Base-by-base conservation (phyloP, 2,329 filamentous ascomycete species). In the Parascedosporium putredinis region DNA sequence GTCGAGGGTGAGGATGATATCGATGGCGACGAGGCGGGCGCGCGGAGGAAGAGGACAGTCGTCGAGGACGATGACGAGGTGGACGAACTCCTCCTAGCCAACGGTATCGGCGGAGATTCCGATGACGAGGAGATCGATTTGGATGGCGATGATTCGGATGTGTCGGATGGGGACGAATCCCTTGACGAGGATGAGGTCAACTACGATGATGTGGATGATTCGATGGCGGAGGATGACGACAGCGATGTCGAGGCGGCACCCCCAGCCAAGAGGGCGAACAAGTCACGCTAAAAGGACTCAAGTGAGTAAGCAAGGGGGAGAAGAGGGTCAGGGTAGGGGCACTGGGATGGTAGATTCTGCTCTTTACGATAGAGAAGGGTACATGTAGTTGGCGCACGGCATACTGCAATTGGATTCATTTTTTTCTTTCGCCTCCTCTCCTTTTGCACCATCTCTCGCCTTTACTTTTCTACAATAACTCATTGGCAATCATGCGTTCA, bases 1-100 rank as follows among this genome's bases (percentile, higher is more conserved):
- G 86, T 96, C 2, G 90, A 96, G 64, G 89, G 87, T 1, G 78
- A 89, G 58, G 81, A 84, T 25, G 76, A 82, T 27, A 72, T 76
- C 18, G 72, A 20, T 68, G 47, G 55, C 62, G 52, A 50, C 62
- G 57, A 55, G 63, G 55, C 61, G n/a, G 50, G 51, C 43, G 50
- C 51, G 12, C 50, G 46, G 53, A 52, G n/a, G 62, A 64, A 31
- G 55, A 63, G 59, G 54, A 67, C 65, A 50, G 68, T 70, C 12
- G 64, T 64, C 12, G 65, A 65, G 12, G 74, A 76, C 51, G 74
- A 76, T 29, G 72, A 76, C 4, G 75, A 79, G 3, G 75, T 79
- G 14, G 81, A 82, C 16, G 80, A 79, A 43, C 70, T 76, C 57
- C 72, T 73, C 3, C 66, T 74, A 25, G 69, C 73, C 20, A 81